Evolutionary conservation across 2,329 filamentous ascomycete species (phyloP).

Genomic region (Coniochaeta prunicola): DNA sequence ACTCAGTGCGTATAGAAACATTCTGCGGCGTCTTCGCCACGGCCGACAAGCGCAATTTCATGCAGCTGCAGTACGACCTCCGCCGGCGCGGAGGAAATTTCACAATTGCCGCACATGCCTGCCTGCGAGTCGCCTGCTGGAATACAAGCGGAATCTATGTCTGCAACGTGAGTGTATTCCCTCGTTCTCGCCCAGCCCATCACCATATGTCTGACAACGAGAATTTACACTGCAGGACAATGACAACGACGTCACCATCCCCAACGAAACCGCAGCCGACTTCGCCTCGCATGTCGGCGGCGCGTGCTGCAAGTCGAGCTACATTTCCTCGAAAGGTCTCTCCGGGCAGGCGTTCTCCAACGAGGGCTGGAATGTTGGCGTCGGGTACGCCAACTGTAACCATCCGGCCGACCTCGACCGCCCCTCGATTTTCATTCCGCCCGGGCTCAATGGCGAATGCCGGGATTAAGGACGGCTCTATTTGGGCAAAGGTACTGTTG

Average conservation of each 20-base stretch:
- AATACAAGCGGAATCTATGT: conserved; percentile 6
- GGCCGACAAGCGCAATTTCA: background rate
- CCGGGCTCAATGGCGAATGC: conserved; percentile 6
- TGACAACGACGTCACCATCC: background rate
- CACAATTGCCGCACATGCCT: conserved; percentile 3
- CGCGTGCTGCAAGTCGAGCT: conserved; percentile 4
- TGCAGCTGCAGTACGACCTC: background rate
- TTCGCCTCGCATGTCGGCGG: background rate
- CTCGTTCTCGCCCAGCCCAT: no score
- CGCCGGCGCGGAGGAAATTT: background rate
- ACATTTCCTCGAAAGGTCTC: background rate
- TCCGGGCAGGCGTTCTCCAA: conserved; percentile 6
- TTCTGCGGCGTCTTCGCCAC: conserved; percentile 8
- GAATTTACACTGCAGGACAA: conserved; percentile 8
- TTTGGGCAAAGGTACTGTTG: no score
- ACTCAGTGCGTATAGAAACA: background rate
- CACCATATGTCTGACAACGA: background rate
- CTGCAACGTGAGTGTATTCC: background rate
- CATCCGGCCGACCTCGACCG: background rate
- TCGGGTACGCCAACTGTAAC: conserved; percentile 9
- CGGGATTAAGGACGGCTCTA: background rate
- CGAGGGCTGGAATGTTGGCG: conserved; percentile 1
- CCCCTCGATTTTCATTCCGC: conserved; percentile 1
- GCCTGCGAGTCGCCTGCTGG: conserved; percentile 5
- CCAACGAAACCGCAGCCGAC: conserved; percentile 1